Evolutionary conservation across 2,329 filamentous ascomycete genomes (phyloP), one percentile per base, ranked within the genome.

Genomic region (Thermoascus crustaceus): DNA sequence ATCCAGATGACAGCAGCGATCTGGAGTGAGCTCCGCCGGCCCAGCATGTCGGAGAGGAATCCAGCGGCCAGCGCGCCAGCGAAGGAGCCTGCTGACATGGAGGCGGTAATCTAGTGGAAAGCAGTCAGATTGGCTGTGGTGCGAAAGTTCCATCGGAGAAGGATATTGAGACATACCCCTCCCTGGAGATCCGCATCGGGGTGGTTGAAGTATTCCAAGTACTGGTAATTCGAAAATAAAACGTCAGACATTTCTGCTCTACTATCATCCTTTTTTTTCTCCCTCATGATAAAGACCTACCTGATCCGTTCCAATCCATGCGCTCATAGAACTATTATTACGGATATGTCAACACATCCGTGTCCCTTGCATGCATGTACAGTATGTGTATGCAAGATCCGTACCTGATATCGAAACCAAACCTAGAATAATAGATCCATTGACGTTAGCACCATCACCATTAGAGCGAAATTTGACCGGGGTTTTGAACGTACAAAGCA

Each of bases 41-140:
- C 61, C 8, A 58, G 43, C 13, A 38, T 35, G 36, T 64, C 60
- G 2, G 58, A 60, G 16, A 62, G 32, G 4, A 47, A 53, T 11
- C 58, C 61, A n/a, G 59, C 58, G 16, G 42, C 47, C 9, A 62
- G 58, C 26, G 80, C 74, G 41, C 78, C 80, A 16, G 80, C 57
- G 64, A 77, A 83, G 0, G 80, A 84, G 21, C 81, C 81, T 35
- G 72, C 80, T 14, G 80, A 75, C 78, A 85, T 85, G 32, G 78
- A 66, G 14, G 81, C 79, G 0, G 76, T 80, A 50, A 85, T 83
- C 63, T 67, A 54, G n/a, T 72, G 77, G 20, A 26, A 13, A 24
- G 30, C 11, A 8, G 11, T 24, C 10, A 26, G 31, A 21, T 26
- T 46, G 35, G 11, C 54, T 57, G 1, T 57, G 37, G n/a, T n/a